phyloP scores from a whole-genome alignment of 2,329 filamentous ascomycete genomes.

The Aspergillus spinulosporus region DNA sequence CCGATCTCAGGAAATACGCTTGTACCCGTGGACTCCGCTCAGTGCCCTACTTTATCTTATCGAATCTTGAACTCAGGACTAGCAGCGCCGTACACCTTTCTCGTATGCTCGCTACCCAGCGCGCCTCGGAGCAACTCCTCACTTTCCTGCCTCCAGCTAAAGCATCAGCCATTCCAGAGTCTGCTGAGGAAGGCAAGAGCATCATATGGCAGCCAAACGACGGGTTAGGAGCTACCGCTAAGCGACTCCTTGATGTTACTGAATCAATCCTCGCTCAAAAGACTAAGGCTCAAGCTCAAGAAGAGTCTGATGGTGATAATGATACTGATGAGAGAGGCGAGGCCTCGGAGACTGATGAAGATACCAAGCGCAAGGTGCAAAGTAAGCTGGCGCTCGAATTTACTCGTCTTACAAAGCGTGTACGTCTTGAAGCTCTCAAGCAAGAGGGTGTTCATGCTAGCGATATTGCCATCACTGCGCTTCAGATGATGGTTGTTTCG shows the following conservation, averaged over 20 bases:
- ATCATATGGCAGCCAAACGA: slow-evolving; percentile 34
- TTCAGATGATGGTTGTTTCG: slow-evolving; percentile 31
- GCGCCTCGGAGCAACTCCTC: slow-evolving; percentile 31
- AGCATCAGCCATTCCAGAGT: slow-evolving; percentile 23
- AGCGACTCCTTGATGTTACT: slow-evolving; percentile 25
- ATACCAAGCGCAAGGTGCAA: slow-evolving; percentile 24
- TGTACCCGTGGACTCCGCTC: slow-evolving; percentile 38
- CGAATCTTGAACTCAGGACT: slow-evolving; percentile 26
- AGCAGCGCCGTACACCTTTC: slow-evolving; percentile 31
- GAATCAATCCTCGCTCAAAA: slow-evolving; percentile 16
- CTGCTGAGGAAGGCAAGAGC: slow-evolving; percentile 22
- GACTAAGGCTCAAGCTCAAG: slow-evolving; percentile 10
- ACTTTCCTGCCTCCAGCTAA: slow-evolving; percentile 33
- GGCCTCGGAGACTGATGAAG: slow-evolving; percentile 4
- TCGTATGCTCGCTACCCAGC: slow-evolving; percentile 32
- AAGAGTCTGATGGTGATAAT: slow-evolving; percentile 16
- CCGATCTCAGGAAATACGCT: slow-evolving; percentile 28
- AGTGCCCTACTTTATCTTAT: slow-evolving; percentile 36
- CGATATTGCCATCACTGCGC: slow-evolving; percentile 31
- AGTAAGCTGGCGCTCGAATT: slow-evolving; percentile 28
- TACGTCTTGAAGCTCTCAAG: slow-evolving; percentile 31
- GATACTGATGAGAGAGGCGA: slow-evolving; percentile 2
- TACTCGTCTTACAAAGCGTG: slow-evolving; percentile 29
- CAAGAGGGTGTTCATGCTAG: slow-evolving; percentile 26
- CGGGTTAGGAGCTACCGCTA: slow-evolving; percentile 20